These are phyloP conservation scores for Echium plantagineum DNA, from an alignment of 257 asterid genomes.

Conservation along the genomic window DNA sequence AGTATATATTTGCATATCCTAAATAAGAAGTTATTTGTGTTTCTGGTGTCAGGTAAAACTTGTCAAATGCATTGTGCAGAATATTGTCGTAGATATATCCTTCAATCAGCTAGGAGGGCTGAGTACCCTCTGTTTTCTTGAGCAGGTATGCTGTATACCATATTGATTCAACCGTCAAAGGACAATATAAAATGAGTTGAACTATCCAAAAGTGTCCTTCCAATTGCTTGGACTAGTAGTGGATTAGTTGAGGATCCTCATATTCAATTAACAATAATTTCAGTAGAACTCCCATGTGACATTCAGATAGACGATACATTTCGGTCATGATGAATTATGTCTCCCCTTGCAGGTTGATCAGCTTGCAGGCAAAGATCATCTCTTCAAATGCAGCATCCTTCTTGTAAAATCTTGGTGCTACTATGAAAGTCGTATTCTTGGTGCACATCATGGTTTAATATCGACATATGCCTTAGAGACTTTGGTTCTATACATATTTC, in stretches of 20 bases:
- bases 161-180: background rate
- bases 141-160: conserved; percentile 49
- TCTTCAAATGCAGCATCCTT: conserved; percentile 73
- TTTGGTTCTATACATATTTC: conserved; percentile 33
- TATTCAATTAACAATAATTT: no score
- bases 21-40: background rate
- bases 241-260: background rate
- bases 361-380: conserved; percentile 57
- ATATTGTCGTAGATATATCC: conserved; percentile 73
- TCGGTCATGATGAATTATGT: background rate
- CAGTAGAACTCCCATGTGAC: no score
- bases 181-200: no score
- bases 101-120: conserved; percentile 95
- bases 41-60: conserved; percentile 75
- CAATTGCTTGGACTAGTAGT: background rate
- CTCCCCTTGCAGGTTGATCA: conserved; percentile 52
- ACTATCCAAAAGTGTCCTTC: no score
- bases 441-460: conserved; percentile 76
- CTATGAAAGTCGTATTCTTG: conserved; percentile 82
- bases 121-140: conserved; percentile 86
- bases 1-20: background rate
- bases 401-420: conserved; percentile 79
- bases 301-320: no score
- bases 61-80: conserved; percentile 70
- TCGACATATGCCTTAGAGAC: conserved; percentile 50